phyloP scores from a whole-genome alignment of 352 stramenopile species.

The Globisporangium paroecandrum region DNA sequence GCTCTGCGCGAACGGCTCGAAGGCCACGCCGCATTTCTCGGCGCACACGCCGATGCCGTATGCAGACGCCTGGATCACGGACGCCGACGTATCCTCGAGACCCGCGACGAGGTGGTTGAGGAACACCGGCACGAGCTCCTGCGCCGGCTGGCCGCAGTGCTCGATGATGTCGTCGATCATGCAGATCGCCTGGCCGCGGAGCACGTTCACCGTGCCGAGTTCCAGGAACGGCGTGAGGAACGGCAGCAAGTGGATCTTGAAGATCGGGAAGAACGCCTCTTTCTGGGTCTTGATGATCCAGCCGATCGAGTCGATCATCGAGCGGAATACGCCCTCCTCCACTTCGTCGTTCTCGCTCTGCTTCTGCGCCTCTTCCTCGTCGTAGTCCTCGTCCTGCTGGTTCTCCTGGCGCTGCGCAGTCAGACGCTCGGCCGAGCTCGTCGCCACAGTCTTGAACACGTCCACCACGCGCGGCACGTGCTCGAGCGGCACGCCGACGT shows the following conservation, averaged over 20 bases:
- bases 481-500: conserved; percentile 61
- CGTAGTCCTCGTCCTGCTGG: conserved; percentile 77
- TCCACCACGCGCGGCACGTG: conserved; percentile 69
- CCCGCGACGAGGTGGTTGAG: conserved; percentile 67
- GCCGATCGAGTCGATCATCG: conserved; percentile 81
- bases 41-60: conserved; percentile 85
- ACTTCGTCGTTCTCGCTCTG: conserved; percentile 70
- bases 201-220: conserved; percentile 45
- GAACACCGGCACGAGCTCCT: conserved; percentile 76
- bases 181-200: conserved; percentile 82
- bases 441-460: conserved; percentile 64
- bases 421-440: conserved; percentile 59
- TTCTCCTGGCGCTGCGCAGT: conserved; percentile 59
- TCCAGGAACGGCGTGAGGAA: conserved; percentile 73
- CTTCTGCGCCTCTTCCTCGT: conserved; percentile 68
- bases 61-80: conserved; percentile 73
- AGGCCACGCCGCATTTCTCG: conserved; percentile 68
- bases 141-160: conserved; percentile 62
- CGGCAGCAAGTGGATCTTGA: conserved; percentile 60
- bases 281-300: conserved; percentile 85
- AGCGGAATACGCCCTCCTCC: conserved; percentile 75
- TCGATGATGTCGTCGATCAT: conserved; percentile 89
- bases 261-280: conserved; percentile 72
- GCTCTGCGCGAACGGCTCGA: conserved; percentile 61
- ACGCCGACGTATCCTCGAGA: conserved; percentile 60